Base-by-base conservation (phyloP, 2,329 filamentous ascomycete genomes). In the Aspergillus clavatus region DNA sequence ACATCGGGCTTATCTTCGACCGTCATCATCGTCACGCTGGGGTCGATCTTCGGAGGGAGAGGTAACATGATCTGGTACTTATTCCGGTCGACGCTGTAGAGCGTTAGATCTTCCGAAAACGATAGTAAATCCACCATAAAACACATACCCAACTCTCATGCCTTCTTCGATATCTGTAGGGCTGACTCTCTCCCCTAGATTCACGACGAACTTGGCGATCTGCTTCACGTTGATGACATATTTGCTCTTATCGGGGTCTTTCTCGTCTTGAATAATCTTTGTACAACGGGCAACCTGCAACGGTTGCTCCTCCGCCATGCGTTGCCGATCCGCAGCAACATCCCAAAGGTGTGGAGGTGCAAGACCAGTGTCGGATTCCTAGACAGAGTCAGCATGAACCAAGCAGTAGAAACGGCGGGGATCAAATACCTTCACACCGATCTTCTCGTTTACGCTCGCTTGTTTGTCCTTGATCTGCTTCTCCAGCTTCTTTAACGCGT, bases 191-290 rank as follows among this genome's bases (percentile, higher is more conserved):
- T 98, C 93, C 59, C 93, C 93, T 42, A 98, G 82, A 71, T 96
- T 93, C 55, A 98, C 93, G 40, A 98, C 93, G 62, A 98, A 98
- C 74, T 98, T 98, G 63, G 93, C 93, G 62, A 98, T 98, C 72
- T 98, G 93, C 78, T 98, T 98, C 59, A 98, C 91, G 72, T 98
- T 98, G 80, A 98, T 98, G 62, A 98, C 90, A 76, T 98, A 98
- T 83, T 97, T 98, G 82, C 87, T 95, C 81, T 98, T 98, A 53
- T 95, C 87, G 50, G 88, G 78, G 67, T 97, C 90, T 72, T 93
- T 91, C 68, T 95, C 90, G 65, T 97, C 91, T 50, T 89, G 84
- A 59, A 98, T 98, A 69, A 98, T 98, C 79, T 98, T 98, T 48
- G 93, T 98, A 79, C 93, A 98, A 64, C 93, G 81, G 55, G 93